Evolutionary conservation across 768 basidiomycete genomes (phyloP).

Genomic region (Boletus tomentosulus): DNA sequence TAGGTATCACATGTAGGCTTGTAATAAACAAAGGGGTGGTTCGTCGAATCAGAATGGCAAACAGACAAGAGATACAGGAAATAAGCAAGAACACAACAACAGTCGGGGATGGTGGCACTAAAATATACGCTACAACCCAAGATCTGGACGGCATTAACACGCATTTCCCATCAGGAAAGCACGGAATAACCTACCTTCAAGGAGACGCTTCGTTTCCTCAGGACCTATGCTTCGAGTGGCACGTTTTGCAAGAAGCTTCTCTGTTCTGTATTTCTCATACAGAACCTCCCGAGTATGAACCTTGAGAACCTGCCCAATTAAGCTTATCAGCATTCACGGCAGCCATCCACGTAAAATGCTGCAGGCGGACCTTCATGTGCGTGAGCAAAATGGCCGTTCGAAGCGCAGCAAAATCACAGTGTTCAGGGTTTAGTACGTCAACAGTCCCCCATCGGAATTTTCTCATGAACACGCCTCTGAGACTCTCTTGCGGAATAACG

Average conservation of each 20-base stretch:
- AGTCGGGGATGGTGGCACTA: slow-evolving; percentile 12
- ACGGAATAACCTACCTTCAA: slow-evolving; percentile 54
- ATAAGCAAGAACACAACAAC: slow-evolving; percentile 23
- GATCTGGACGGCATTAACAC: slow-evolving; percentile 35
- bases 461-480: slow-evolving; percentile 72
- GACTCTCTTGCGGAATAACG: slow-evolving; percentile 57
- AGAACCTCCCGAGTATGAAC: slow-evolving; percentile 81
- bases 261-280: slow-evolving; percentile 91
- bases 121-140: slow-evolving; percentile 40
- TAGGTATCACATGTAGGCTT: slow-evolving; percentile 18
- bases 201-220: slow-evolving; percentile 64
- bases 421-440: slow-evolving; percentile 79
- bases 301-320: slow-evolving; percentile 60
- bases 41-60: slow-evolving; percentile 3
- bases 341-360: slow-evolving; percentile 17
- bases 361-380: slow-evolving; percentile 67
- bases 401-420: slow-evolving; percentile 85
- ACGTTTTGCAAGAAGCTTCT: slow-evolving; percentile 83
- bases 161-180: slow-evolving; percentile 17
- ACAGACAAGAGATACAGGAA: slow-evolving; percentile 9
- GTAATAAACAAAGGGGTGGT: slow-evolving; percentile 5
- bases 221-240: slow-evolving; percentile 77
- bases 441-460: slow-evolving; percentile 87
- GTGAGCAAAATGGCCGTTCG: slow-evolving; percentile 81
- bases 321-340: slow-evolving; percentile 4